phyloP scores from a whole-genome alignment of 2,329 filamentous ascomycete genomes.

The Penicillium sclerotigenum region DNA sequence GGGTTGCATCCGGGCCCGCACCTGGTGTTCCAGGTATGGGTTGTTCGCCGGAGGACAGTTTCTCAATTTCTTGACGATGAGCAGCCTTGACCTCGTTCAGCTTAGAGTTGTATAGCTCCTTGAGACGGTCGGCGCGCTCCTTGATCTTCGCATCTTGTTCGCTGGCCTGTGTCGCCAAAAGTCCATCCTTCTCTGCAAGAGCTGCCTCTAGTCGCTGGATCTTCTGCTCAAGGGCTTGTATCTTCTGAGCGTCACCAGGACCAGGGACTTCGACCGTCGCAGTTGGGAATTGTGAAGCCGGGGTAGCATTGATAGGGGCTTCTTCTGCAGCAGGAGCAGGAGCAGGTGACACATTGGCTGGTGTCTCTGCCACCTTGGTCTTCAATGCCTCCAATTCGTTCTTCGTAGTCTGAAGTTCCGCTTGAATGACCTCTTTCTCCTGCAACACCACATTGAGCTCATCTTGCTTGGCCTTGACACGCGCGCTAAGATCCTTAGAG shows the following conservation, averaged over 20 bases:
- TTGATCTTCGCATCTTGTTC: constrained; percentile 51
- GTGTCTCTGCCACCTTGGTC: constrained; percentile 52
- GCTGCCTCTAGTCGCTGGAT: constrained; percentile 53
- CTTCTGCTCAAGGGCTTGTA: constrained; percentile 60
- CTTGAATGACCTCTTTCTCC: constrained; percentile 67
- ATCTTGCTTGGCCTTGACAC: constrained; percentile 54
- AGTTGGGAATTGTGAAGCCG: constrained; percentile 32
- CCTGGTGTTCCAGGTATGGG: constrained; percentile 22
- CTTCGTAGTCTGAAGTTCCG: constrained; percentile 62
- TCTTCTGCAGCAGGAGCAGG: constrained; percentile 32
- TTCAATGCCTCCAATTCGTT: constrained; percentile 53
- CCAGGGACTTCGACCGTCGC: constrained; percentile 23
- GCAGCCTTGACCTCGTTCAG: constrained; percentile 55
- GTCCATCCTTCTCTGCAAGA: constrained; percentile 48
- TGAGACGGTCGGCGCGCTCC: constrained; percentile 55
- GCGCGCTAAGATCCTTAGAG: constrained; percentile 62
- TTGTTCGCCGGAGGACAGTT: constrained; percentile 46
- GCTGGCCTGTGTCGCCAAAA: constrained; percentile 47
- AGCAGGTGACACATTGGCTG: constrained; percentile 39
- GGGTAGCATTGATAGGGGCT: constrained; percentile 39
- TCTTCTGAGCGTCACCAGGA: constrained; percentile 52
- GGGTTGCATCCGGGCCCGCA: constrained; percentile 21
- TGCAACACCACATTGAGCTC: constrained; percentile 50
- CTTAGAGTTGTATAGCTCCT: constrained; percentile 67
- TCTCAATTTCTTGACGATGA: constrained; percentile 51